Base-by-base conservation (phyloP, 768 basidiomycete genomes). In the Gloeophyllum trabeum region DNA sequence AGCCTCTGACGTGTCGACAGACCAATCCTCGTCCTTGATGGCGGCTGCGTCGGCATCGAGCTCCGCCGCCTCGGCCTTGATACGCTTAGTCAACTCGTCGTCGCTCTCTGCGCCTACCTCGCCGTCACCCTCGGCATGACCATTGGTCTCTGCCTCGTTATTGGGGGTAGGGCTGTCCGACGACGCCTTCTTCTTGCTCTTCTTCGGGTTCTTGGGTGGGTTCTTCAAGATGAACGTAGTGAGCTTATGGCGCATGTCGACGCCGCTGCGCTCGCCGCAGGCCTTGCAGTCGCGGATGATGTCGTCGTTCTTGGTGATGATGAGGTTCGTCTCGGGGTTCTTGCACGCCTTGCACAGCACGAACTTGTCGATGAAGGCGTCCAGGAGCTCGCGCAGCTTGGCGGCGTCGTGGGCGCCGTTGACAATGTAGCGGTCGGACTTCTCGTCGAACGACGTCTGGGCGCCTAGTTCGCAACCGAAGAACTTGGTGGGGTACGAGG, bases 381-480 rank as follows among this genome's bases (percentile, higher is more conserved):
- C 94, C 53, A 99, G 82, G 13, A 99, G 79, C 61, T 98, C 94
- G 44, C 93, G 86, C 22, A 99, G 79, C 45, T 92, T 86, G 35
- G 76, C 67, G 32, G 90, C 82, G 49, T 96, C 80, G 58, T 99
- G 96, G 21, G 90, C 90, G 38, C 96, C 96, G 54, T 98, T 98
- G 62, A 98, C 94, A 50, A 99, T 97, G 69, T 94, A 99, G 37
- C 94, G 77, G 51, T 99, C 96, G 55, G 89, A 89, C 64, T 90
- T 92, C 62, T 94, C 90, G 61, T 97, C 91, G 58, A 89, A 82
- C 18, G 92, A 84, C 24, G 92, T 94, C 64, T 98, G 94, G 24
- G 96, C 96, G 48, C 96, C 96, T 44, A 98, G 82, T 62, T 99
- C 96, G 61, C 88, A 92, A 24, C 96, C 96, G 55, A 99, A 98